Evolutionary conservation across 441 rosid species (phyloP).

Genomic region (Bocquillonia castaneifolia): DNA sequence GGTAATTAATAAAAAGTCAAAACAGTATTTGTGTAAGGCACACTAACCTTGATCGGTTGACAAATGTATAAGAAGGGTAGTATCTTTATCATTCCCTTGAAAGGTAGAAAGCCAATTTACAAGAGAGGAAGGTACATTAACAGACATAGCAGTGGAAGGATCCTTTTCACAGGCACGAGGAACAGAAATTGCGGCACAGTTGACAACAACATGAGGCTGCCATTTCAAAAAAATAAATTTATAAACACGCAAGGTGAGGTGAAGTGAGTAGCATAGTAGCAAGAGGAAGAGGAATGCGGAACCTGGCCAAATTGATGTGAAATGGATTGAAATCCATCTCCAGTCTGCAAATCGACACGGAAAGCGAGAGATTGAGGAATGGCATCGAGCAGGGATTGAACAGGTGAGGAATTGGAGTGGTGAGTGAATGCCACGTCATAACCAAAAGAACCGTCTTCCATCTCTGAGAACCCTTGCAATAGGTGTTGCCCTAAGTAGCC

Average conservation of each 20-base stretch:
- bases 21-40: background rate
- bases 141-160: slow-evolving; percentile 58
- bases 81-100: slow-evolving; percentile 24
- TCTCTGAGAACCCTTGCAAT: slow-evolving; percentile 44
- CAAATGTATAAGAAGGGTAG: slow-evolving; percentile 67
- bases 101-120: slow-evolving; percentile 58
- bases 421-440: slow-evolving; percentile 58
- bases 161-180: slow-evolving; percentile 79
- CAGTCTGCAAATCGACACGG: slow-evolving; percentile 57
- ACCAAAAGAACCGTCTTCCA: slow-evolving; percentile 25
- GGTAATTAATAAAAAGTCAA: background rate
- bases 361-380: slow-evolving; percentile 46
- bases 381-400: slow-evolving; percentile 42
- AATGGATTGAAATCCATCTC: slow-evolving; percentile 48
- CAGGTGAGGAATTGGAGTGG: slow-evolving; percentile 46
- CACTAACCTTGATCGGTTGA: slow-evolving; percentile 81
- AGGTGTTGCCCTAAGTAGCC: slow-evolving; percentile 90
- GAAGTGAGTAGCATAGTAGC: background rate
- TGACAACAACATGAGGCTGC: slow-evolving; percentile 79
- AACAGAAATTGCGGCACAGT: slow-evolving; percentile 79
- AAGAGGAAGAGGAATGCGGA: background rate
- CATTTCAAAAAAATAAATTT: slow-evolving; percentile 8
- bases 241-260: background rate
- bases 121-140: slow-evolving; percentile 67
- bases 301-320: slow-evolving; percentile 65